A percentile compares a stretch with the other conserved stretches of the same genome.
phyloP scores from a whole-genome alignment of 2,329 filamentous ascomycete genomes.

The Ramularia endophylla region DNA sequence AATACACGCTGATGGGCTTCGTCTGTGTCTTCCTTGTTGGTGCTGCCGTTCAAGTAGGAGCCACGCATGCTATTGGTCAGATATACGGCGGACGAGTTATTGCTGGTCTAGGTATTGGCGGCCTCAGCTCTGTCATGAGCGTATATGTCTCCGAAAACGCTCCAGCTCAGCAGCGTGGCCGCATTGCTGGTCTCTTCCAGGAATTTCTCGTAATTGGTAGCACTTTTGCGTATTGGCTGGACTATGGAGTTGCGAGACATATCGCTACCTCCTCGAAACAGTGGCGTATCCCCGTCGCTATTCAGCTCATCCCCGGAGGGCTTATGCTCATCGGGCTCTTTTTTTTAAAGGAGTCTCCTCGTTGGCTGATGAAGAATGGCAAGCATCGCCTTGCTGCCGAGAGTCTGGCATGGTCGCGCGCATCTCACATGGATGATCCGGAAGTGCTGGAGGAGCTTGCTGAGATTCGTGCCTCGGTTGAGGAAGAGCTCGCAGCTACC shows the following conservation, averaged over 20 bases:
- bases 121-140: too few relatives aligned
- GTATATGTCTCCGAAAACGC: slow-evolving; percentile 30
- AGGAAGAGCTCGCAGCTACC: slow-evolving; percentile 3
- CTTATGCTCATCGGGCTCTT: slow-evolving; percentile 24
- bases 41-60: too few relatives aligned
- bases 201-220: too few relatives aligned
- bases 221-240: too few relatives aligned
- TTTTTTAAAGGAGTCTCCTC: slow-evolving; percentile 26
- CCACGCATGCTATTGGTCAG: too few relatives aligned
- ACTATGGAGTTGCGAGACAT: slow-evolving; percentile 26
- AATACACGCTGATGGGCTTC: slow-evolving; percentile 7
- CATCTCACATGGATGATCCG: slow-evolving; percentile 5
- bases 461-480: slow-evolving; percentile 20
- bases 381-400: slow-evolving; percentile 13
- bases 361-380: slow-evolving; percentile 20
- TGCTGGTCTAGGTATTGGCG: too few relatives aligned
- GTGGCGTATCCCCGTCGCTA: slow-evolving; percentile 22
- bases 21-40: too few relatives aligned
- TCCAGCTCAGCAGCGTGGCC: slow-evolving; percentile 27
- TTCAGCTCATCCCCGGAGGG: slow-evolving; percentile 27
- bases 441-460: slow-evolving; percentile 26
- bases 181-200: slow-evolving; percentile 30
- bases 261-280: slow-evolving; percentile 11
- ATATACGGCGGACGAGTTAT: slow-evolving; percentile 32
- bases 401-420: slow-evolving; percentile 5